These are phyloP conservation scores for Cyclocybe aegerita DNA, from an alignment of 768 basidiomycete species.

Conservation along the genomic window DNA sequence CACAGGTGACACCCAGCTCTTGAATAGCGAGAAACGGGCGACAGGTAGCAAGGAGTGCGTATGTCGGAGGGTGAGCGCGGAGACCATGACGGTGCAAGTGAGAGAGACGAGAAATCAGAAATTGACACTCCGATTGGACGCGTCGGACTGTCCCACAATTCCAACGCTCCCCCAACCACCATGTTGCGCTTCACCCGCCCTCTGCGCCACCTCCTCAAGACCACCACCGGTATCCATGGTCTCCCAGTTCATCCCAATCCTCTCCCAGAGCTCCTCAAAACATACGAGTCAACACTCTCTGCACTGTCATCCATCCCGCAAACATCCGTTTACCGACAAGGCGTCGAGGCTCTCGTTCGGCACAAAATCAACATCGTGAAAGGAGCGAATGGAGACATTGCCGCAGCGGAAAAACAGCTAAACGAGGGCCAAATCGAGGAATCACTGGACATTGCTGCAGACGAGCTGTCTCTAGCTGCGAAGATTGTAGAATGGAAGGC, in stretches of 20 bases:
- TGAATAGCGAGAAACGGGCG: constrained; percentile 14
- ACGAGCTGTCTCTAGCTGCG: constrained; percentile 72
- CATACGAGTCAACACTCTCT: constrained; percentile 77
- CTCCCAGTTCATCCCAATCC: constrained; percentile 84
- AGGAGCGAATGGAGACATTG: constrained; percentile 63
- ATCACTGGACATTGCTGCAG: constrained; percentile 76
- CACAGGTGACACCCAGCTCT: constrained; percentile 21
- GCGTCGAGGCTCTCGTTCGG: constrained; percentile 80
- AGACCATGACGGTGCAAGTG: constrained; percentile 7
- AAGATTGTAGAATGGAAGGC: constrained; percentile 97
- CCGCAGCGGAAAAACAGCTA: constrained; percentile 68
- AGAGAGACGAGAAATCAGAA: constrained; percentile 18
- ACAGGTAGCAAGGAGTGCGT: constrained; percentile 20
- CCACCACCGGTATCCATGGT: constrained; percentile 85
- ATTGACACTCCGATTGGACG: constrained; percentile 42
- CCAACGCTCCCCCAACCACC: constrained; percentile 19
- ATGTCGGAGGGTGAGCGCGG: constrained; percentile 25
- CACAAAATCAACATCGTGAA: constrained; percentile 77
- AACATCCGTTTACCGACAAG: constrained; percentile 87
- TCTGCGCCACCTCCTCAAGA: constrained; percentile 65
- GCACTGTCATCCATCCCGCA: constrained; percentile 70
- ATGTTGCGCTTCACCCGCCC: constrained; percentile 83
- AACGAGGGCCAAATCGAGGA: constrained; percentile 89
- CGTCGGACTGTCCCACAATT: constrained; percentile 7
- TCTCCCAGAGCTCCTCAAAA: constrained; percentile 70